These are phyloP conservation scores for Panellus pusillus DNA, from an alignment of 768 basidiomycete genomes.

Conservation along the genomic window DNA sequence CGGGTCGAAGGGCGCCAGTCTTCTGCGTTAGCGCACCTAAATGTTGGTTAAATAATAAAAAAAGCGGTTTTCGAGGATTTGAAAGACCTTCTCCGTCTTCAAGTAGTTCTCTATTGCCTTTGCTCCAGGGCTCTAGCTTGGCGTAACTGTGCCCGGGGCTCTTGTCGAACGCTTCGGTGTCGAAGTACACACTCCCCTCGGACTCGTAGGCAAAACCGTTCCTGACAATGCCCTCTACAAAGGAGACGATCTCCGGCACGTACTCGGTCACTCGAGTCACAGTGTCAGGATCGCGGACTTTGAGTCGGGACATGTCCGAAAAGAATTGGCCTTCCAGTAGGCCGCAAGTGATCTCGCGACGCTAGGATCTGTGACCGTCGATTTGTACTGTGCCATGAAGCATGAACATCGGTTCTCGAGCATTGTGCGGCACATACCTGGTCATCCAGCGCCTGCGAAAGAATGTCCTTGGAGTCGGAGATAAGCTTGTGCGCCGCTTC, in stretches of 20 bases:
- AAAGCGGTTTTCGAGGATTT: background rate
- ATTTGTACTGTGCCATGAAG: conserved; percentile 53
- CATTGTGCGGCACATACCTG: conserved; percentile 47
- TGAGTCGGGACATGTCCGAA: conserved; percentile 86
- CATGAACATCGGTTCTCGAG: conserved; percentile 10
- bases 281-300: conserved; percentile 84
- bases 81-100: conserved; percentile 87
- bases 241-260: conserved; percentile 90
- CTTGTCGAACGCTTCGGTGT: conserved; percentile 79
- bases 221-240: conserved; percentile 79
- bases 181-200: conserved; percentile 88
- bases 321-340: conserved; percentile 89
- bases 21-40: conserved; percentile 58
- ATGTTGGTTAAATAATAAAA: conserved; percentile 22
- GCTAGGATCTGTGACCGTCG: conserved; percentile 82
- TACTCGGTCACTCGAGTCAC: conserved; percentile 96
- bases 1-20: conserved; percentile 63
- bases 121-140: conserved; percentile 95
- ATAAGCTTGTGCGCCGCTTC: conserved; percentile 60
- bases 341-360: conserved; percentile 81
- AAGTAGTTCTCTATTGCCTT: conserved; percentile 85
- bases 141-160: conserved; percentile 82
- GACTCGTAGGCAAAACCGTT: conserved; percentile 79
- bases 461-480: conserved; percentile 73
- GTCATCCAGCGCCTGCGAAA: conserved; percentile 71